Evolutionary conservation across 225 moss, liverwort and hornwort genomes (phyloP).

Genomic region (Polytrichum formosum): DNA sequence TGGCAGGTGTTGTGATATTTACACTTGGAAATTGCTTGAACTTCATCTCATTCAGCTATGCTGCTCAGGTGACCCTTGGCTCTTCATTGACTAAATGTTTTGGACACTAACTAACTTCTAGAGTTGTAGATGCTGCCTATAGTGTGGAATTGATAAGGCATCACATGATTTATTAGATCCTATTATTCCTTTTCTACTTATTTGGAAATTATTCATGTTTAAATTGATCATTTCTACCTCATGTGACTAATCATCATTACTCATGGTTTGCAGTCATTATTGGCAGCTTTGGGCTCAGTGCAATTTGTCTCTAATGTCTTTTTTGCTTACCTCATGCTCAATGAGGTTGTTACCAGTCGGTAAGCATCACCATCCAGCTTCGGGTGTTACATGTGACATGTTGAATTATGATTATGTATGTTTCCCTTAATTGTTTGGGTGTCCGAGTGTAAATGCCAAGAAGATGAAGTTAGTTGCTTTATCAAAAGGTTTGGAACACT

Average conservation of each 20-base stretch:
- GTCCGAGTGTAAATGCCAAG: not conserved
- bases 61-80: constrained; percentile 73
- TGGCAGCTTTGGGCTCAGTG: constrained; percentile 98
- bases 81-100: not conserved
- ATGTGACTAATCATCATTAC: too few relatives aligned
- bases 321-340: constrained; percentile 90
- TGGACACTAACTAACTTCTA: too few relatives aligned
- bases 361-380: constrained; percentile 22
- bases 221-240: too few relatives aligned
- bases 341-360: constrained; percentile 88
- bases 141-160: too few relatives aligned
- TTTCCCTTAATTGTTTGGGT: not conserved
- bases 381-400: not conserved
- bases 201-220: too few relatives aligned
- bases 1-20: constrained; percentile 84
- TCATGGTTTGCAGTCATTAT: constrained; percentile 68
- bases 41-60: constrained; percentile 97
- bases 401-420: not conserved
- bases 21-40: constrained; percentile 91
- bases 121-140: too few relatives aligned
- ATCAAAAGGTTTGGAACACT: too few relatives aligned
- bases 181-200: too few relatives aligned
- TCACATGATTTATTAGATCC: too few relatives aligned
- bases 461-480: too few relatives aligned
- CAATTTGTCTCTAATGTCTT: constrained; percentile 99